Conservation (phyloP, 2,329 filamentous ascomycete genomes). For the Talaromyces pinophilus region DNA sequence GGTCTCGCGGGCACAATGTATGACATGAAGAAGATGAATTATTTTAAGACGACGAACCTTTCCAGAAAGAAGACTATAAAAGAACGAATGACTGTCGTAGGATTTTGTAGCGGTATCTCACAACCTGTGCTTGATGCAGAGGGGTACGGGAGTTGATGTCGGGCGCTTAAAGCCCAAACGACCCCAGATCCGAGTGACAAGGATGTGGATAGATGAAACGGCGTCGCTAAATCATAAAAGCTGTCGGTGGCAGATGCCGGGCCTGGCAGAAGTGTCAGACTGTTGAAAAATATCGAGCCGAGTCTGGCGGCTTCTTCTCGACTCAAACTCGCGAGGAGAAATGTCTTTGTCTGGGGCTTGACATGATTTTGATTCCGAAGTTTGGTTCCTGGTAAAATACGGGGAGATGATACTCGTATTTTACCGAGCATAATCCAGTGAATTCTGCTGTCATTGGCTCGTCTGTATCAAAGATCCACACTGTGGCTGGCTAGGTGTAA, state of each 20-base stretch:
- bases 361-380: neutral
- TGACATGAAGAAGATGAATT: neutral
- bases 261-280: neutral
- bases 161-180: neutral
- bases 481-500: neutral
- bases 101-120: neutral
- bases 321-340: neutral
- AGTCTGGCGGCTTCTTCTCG: neutral
- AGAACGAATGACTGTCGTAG: constrained; percentile 2
- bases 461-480: neutral
- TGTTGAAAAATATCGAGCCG: neutral
- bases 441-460: neutral
- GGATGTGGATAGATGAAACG: neutral
- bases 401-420: neutral
- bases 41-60: neutral
- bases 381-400: constrained; percentile 10
- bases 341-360: neutral
- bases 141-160: constrained; percentile 1
- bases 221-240: neutral
- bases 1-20: neutral
- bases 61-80: neutral
- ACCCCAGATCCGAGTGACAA: neutral
- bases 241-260: neutral
- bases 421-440: neutral
- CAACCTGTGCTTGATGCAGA: neutral